phyloP scores from a whole-genome alignment of 331 rosid species.

The Acacia concinna region DNA sequence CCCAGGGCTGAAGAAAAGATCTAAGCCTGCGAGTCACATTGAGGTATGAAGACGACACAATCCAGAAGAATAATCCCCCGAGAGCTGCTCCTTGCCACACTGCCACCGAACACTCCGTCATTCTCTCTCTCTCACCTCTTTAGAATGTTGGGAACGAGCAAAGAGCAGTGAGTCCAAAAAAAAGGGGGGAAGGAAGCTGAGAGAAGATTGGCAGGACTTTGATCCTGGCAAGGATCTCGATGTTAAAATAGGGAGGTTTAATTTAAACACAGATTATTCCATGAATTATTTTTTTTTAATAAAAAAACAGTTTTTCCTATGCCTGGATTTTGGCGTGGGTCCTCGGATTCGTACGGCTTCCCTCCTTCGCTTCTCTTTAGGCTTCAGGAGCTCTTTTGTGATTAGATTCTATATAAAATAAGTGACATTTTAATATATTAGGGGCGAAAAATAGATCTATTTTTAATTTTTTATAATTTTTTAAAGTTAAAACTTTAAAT shows the following conservation, averaged over 20 bases:
- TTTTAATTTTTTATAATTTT: no score
- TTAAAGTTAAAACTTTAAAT: no score
- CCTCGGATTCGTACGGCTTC: constrained; percentile 12
- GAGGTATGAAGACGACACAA: constrained; percentile 57
- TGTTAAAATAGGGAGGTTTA: not conserved
- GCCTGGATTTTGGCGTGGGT: not conserved
- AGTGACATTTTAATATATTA: no score
- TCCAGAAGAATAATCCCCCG: constrained; percentile 64
- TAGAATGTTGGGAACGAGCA: constrained; percentile 20
- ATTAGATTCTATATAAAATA: no score
- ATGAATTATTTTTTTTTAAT: not conserved
- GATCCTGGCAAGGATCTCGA: not conserved
- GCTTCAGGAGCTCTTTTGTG: no score
- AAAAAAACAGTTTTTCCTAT: no score
- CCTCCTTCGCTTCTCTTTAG: no score
- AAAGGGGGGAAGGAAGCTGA: not conserved
- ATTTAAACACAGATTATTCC: not conserved
- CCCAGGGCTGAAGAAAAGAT: constrained; percentile 80
- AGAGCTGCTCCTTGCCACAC: constrained; percentile 73
- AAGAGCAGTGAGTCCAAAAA: not conserved
- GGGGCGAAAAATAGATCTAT: no score
- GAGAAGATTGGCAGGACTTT: not conserved
- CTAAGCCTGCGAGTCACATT: constrained; percentile 68
- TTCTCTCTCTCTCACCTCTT: constrained; percentile 29
- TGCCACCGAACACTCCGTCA: constrained; percentile 59